Percentiles rank a stretch among this genome's conserved stretches.
Evolutionary conservation across 805 yeast species (phyloP).

Genomic region (Cyberlindnera mycetangii): DNA sequence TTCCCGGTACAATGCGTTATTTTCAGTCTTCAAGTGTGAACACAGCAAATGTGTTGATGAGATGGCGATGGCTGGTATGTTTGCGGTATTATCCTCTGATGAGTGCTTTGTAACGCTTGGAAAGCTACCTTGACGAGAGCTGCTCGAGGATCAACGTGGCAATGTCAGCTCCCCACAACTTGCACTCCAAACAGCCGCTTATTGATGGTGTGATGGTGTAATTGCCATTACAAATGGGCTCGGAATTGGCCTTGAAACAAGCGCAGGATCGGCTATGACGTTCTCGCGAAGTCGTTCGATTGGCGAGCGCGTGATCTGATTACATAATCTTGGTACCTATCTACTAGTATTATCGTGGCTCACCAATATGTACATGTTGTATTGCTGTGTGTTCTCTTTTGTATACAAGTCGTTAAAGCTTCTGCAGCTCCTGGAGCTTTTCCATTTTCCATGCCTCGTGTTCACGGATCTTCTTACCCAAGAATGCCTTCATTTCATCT

Average conservation of each 20-base stretch:
- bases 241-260: too few species aligned
- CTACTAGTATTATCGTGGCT: not conserved
- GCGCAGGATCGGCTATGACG: not conserved
- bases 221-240: not conserved
- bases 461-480: conserved; percentile 44
- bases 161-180: too few species aligned
- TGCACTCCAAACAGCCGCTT: too few species aligned
- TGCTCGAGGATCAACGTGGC: not conserved
- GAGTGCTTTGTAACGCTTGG: not conserved
- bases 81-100: not conserved
- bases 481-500: conserved; percentile 51
- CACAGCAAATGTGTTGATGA: not conserved
- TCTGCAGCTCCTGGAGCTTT: conserved; percentile 16
- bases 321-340: not conserved
- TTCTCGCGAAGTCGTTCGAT: not conserved
- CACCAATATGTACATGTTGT: conserved; percentile 2
- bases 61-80: not conserved
- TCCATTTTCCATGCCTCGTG: conserved; percentile 20
- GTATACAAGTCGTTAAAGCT: conserved; percentile 6
- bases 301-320: not conserved
- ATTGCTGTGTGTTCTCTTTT: not conserved
- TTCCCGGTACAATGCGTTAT: not conserved
- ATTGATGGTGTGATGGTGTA: too few species aligned
- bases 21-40: too few species aligned
- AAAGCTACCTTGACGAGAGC: not conserved